Conservation (phyloP, 495 filamentous ascomycete genomes). For the Sabuloglossum arenarium region DNA sequence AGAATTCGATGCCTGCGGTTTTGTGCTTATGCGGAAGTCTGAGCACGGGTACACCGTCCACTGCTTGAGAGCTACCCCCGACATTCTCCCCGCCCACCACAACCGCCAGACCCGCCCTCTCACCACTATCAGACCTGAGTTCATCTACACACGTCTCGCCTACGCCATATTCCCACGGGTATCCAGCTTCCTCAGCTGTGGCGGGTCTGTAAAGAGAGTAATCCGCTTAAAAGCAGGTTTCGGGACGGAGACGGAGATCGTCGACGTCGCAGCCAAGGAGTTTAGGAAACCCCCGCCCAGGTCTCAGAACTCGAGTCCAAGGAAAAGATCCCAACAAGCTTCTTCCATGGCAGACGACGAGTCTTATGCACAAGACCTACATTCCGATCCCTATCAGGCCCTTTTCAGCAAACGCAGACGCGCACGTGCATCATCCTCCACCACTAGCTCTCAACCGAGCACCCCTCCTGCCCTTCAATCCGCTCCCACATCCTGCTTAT, state of each 20-base stretch:
- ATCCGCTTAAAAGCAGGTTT: neutral
- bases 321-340: neutral
- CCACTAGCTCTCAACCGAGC: neutral
- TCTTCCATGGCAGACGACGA: neutral
- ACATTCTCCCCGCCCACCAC: neutral
- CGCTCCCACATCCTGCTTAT: neutral
- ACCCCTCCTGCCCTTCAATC: neutral
- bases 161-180: neutral
- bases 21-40: neutral
- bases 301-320: neutral
- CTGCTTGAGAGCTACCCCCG: neutral
- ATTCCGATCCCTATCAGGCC: neutral
- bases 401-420: neutral
- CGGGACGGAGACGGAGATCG: neutral
- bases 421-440: neutral
- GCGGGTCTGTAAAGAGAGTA: neutral
- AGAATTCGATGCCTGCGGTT: neutral
- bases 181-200: neutral
- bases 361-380: neutral
- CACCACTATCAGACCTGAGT: neutral
- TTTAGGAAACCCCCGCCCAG: neutral
- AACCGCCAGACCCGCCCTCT: neutral
- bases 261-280: neutral
- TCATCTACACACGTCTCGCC: neutral
- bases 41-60: neutral